These are phyloP conservation scores for Cordyceps farinosa DNA, from an alignment of 2,329 filamentous ascomycete genomes.

Conservation along the genomic window DNA sequence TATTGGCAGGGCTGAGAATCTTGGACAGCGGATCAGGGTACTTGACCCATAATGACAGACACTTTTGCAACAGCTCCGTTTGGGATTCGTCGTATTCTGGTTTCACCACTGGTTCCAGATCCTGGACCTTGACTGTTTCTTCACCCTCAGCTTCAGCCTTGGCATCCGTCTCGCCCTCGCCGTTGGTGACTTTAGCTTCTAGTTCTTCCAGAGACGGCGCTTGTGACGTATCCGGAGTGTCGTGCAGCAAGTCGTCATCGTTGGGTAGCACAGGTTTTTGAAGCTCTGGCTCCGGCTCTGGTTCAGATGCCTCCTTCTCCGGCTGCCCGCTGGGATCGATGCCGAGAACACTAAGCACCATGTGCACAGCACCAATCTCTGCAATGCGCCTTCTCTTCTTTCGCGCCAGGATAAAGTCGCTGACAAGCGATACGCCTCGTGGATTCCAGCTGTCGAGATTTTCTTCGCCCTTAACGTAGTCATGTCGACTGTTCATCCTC, in stretches of 20 bases:
- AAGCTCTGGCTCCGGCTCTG: constrained; percentile 35
- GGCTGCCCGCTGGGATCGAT: constrained; percentile 37
- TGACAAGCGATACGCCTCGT: constrained; percentile 84
- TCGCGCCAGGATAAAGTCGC: constrained; percentile 74
- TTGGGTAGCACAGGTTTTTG: constrained; percentile 43
- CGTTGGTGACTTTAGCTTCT: constrained; percentile 23
- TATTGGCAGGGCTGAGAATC: constrained; percentile 59
- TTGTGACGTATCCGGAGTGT: constrained; percentile 52
- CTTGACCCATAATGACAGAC: constrained; percentile 62
- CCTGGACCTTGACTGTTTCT: constrained; percentile 23
- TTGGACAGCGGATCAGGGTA: constrained; percentile 54
- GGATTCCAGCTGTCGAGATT: constrained; percentile 80
- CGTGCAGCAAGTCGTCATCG: constrained; percentile 56
- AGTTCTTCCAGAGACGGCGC: constrained; percentile 32
- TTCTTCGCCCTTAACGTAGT: constrained; percentile 96
- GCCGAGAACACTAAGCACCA: constrained; percentile 59
- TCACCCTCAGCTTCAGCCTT: constrained; percentile 25
- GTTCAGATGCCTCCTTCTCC: constrained; percentile 29
- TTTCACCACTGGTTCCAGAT: constrained; percentile 21
- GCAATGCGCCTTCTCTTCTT: constrained; percentile 70
- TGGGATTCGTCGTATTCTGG: constrained; percentile 47
- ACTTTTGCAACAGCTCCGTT: constrained; percentile 48
- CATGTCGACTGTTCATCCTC: constrained; percentile 91
- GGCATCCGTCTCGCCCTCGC: constrained; percentile 22
- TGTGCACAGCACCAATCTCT: constrained; percentile 75